Percentiles rank a stretch among this genome's conserved stretches.
phyloP scores from a whole-genome alignment of 116 monocot genomes.

The Phalaenopsis hybrid region DNA sequence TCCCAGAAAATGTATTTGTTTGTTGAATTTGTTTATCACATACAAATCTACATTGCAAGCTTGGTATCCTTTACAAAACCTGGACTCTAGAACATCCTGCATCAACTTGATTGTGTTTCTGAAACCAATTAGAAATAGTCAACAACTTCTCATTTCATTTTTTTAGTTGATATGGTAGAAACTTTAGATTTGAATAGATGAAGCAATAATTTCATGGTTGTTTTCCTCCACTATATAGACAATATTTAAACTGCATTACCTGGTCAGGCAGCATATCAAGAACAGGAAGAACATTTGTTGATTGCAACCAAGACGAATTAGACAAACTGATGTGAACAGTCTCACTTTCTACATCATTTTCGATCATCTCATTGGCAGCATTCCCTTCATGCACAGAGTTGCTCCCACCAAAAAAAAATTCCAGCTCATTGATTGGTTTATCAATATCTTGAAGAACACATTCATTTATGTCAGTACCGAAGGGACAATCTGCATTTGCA shows the following conservation, averaged over 20 bases:
- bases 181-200: neutral
- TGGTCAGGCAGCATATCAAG: constrained; percentile 36
- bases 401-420: constrained; percentile 27
- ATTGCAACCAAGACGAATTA: constrained; percentile 35
- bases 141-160: too few relatives aligned
- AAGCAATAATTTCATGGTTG: neutral
- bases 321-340: constrained; percentile 27
- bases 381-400: constrained; percentile 14
- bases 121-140: neutral
- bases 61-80: neutral
- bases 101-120: neutral
- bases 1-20: neutral
- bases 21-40: neutral
- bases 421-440: constrained; percentile 22
- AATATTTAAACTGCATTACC: constrained; percentile 21
- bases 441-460: constrained; percentile 29
- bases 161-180: neutral
- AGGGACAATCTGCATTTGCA: constrained; percentile 21
- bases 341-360: constrained; percentile 24
- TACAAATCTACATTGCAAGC: neutral
- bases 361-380: constrained; percentile 14
- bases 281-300: constrained; percentile 35
- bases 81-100: too few relatives aligned
- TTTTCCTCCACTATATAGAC: neutral
- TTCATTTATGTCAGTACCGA: constrained; percentile 20